phyloP scores from a whole-genome alignment of 2,329 filamentous ascomycete genomes.

The Xylaria sp. region DNA sequence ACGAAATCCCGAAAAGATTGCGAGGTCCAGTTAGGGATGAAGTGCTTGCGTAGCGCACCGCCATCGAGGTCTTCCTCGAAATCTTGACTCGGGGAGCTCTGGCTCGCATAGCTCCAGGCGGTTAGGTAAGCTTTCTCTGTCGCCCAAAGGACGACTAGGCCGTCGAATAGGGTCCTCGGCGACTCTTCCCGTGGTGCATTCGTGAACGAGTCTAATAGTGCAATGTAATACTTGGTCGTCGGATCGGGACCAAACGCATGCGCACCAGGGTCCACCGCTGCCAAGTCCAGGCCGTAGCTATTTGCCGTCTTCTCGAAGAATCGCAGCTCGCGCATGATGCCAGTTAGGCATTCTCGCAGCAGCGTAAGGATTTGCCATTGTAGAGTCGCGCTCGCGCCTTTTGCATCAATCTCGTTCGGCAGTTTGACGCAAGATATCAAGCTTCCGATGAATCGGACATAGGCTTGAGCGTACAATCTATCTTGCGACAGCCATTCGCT shows the following conservation, averaged over 20 bases:
- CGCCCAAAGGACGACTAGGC: constrained; percentile 79
- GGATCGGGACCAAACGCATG: constrained; percentile 42
- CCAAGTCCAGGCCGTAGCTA: constrained; percentile 45
- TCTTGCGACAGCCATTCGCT: constrained; percentile 50
- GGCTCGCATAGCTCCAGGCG: constrained; percentile 66
- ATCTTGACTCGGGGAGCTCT: constrained; percentile 34
- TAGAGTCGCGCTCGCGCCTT: constrained; percentile 34
- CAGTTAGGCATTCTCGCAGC: constrained; percentile 45
- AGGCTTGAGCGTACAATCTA: constrained; percentile 50
- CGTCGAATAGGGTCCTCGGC: constrained; percentile 64
- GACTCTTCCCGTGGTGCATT: constrained; percentile 24
- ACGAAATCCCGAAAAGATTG: constrained; percentile 66
- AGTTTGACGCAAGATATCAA: constrained; percentile 48
- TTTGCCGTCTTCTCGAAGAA: constrained; percentile 48
- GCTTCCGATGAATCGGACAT: constrained; percentile 48
- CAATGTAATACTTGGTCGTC: constrained; percentile 45
- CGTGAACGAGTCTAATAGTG: constrained; percentile 48
- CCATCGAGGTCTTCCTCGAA: constrained; percentile 67
- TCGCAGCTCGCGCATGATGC: constrained; percentile 46
- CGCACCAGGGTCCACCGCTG: constrained; percentile 34
- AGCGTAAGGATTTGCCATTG: constrained; percentile 47
- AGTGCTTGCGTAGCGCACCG: constrained; percentile 70
- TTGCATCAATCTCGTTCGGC: constrained; percentile 31
- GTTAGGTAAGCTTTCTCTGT: constrained; percentile 74
- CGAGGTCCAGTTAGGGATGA: constrained; percentile 77